These are phyloP conservation scores for Luzula sylvatica DNA, from an alignment of 176 grass and related monocot genomes.

Conservation along the genomic window DNA sequence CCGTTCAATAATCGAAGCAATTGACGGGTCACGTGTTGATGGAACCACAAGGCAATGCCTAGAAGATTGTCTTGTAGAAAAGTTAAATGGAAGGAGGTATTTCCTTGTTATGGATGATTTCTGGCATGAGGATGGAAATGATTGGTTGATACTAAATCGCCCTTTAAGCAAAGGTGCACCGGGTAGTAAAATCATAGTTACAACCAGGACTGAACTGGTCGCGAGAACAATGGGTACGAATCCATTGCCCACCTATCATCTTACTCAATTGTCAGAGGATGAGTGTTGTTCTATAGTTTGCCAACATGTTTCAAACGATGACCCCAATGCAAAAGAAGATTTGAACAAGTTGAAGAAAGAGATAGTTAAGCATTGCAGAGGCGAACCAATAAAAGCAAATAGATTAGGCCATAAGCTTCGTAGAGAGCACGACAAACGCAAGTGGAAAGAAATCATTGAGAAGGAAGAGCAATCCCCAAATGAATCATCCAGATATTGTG, in stretches of 20 bases:
- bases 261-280: constrained; percentile 4
- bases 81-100: constrained; percentile 21
- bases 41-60: constrained; percentile 2
- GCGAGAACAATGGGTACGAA: background rate
- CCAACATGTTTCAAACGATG: background rate
- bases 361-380: constrained; percentile 19
- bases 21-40: background rate
- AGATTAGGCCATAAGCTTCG: constrained; percentile 18
- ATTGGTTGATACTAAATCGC: constrained; percentile 23
- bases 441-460: constrained; percentile 16
- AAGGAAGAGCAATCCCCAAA: background rate
- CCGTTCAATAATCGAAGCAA: constrained; percentile 24
- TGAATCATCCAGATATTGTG: constrained; percentile 17
- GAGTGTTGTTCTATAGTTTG: constrained; percentile 31
- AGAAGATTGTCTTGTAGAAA: constrained; percentile 1
- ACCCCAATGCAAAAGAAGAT: background rate
- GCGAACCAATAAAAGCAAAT: constrained; percentile 26
- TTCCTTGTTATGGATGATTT: constrained; percentile 47
- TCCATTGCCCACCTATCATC: background rate
- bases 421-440: constrained; percentile 13
- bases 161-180: constrained; percentile 8
- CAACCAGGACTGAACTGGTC: constrained; percentile 19
- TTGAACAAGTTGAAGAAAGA: constrained; percentile 6
- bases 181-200: constrained; percentile 42
- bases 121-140: background rate